A percentile compares a stretch with the other conserved stretches of the same genome.
These are phyloP conservation scores for Persicaria maculosa DNA, from an alignment of 148 eudicot genomes.

Conservation along the genomic window DNA sequence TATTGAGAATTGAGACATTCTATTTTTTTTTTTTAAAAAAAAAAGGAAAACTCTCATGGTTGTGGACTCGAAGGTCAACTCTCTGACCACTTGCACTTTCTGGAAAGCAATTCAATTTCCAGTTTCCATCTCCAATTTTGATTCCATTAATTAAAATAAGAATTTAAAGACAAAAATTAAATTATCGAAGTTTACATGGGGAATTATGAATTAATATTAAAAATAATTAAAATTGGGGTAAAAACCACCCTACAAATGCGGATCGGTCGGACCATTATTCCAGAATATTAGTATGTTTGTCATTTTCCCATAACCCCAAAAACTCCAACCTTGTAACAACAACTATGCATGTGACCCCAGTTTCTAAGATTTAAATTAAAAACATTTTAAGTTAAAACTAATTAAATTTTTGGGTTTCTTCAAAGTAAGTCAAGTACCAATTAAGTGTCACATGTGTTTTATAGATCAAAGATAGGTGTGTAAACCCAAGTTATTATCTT, in stretches of 20 bases:
- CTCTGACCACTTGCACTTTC: constrained; percentile 4
- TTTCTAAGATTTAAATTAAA: too few relatives aligned
- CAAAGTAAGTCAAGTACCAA: too few relatives aligned
- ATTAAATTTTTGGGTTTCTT: too few relatives aligned
- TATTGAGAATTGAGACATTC: constrained; percentile 3
- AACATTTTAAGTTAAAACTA: too few relatives aligned
- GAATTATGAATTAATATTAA: constrained; percentile 10
- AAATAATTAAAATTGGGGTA: not conserved
- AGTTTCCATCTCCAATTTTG: constrained; percentile 3
- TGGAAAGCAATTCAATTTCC: constrained; percentile 1
- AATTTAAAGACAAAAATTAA: not conserved
- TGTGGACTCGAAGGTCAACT: constrained; percentile 10
- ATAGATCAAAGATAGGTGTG: too few relatives aligned
- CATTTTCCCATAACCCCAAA: constrained; percentile 12
- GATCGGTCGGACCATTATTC: constrained; percentile 18
- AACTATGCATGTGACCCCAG: too few relatives aligned
- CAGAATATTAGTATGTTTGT: constrained; percentile 16
- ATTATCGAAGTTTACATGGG: constrained; percentile 8
- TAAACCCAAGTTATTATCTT: too few relatives aligned
- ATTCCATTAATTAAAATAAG: constrained; percentile 2
- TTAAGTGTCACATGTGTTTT: too few relatives aligned
- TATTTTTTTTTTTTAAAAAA: not conserved
- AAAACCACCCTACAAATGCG: constrained; percentile 10
- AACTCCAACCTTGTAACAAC: constrained; percentile 1
- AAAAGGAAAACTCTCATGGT: not conserved